Evolutionary conservation across 2,329 filamentous ascomycete genomes (phyloP), one percentile per base, ranked within the genome.

Genomic region (Tolypocladium pustulatum): DNA sequence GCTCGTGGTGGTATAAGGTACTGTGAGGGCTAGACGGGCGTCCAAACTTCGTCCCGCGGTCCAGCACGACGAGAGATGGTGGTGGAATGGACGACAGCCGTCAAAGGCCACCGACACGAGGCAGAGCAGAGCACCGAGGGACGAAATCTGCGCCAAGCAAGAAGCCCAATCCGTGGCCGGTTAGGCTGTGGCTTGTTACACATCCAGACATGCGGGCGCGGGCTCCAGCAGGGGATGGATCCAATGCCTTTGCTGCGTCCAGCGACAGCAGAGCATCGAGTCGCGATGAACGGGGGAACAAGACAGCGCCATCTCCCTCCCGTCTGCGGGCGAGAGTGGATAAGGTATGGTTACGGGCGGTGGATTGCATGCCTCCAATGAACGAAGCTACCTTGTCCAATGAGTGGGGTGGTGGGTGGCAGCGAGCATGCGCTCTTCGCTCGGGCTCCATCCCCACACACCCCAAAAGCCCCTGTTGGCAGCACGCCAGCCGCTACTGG

Each of bases 401-500:
- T 22, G 41, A 15, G 30, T 12, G 10, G 27, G 30, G n/a, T n/a
- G 49, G 49, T 34, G 49, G 30, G 49, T n/a, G 40, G 40, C 20
- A 41, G 40, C 40, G n/a, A 10, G 20, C 6, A 8, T n/a, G 27
- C 27, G 27, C 27, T 51, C 27, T 9, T 30, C 17, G 27, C 17
- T 32, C 46, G 46, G 6, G 25, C 17, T 17, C 25, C 46, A 32
- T 32, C 49, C 54, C 54, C 54, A 38, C 54, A n/a, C 22, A 37
- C 8, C 38, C 54, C 37, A n/a, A 17, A 41, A 25, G 9, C 57
- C 57, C 53, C 57, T 32, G 53, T 27, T 54, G 36, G 54, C 43
- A 53, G 57, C 54, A 51, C 40, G 36, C 57, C 57, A 55, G 57
- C 57, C 53, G 57, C 57, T 58, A 22, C 57, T 43, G 22, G 22